Conservation (phyloP, 768 basidiomycete genomes). For the Clavulina sp. region DNA sequence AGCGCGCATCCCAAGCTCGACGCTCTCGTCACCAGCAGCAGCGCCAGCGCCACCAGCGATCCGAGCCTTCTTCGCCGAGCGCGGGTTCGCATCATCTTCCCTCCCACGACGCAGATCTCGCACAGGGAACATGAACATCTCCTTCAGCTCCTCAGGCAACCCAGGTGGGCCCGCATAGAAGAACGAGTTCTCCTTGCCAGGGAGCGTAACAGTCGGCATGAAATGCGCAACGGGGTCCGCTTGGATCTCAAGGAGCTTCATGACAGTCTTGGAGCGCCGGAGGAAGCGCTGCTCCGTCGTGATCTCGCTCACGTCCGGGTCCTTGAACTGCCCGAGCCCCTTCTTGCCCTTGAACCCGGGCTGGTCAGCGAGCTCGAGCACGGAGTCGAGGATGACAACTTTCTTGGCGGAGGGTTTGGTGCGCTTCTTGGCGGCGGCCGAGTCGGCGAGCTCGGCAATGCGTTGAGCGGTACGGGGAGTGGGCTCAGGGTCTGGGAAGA, state of each 20-base stretch:
- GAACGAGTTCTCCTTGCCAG: slow-evolving; percentile 51
- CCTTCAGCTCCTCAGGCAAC: slow-evolving; percentile 59
- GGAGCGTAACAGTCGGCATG: slow-evolving; percentile 60
- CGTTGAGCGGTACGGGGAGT: slow-evolving; percentile 32
- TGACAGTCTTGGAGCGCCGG: slow-evolving; percentile 65
- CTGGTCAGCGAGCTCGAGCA: slow-evolving; percentile 64
- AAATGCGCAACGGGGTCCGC: slow-evolving; percentile 74
- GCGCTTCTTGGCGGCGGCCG: slow-evolving; percentile 29
- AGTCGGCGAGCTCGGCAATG: slow-evolving; percentile 14
- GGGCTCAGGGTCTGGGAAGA: slow-evolving; percentile 12
- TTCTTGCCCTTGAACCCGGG: slow-evolving; percentile 40
- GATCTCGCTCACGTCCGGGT: slow-evolving; percentile 46
- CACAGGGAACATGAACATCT: slow-evolving; percentile 69
- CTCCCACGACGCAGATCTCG: slow-evolving; percentile 35
- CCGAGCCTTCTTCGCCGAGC: slow-evolving; percentile 23
- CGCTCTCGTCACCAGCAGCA: slow-evolving; percentile 34
- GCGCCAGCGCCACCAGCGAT: slow-evolving; percentile 28
- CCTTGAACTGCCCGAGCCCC: slow-evolving; percentile 36
- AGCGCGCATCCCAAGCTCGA: slow-evolving; percentile 57
- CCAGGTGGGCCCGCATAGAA: slow-evolving; percentile 75
- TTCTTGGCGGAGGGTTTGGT: too few relatives aligned
- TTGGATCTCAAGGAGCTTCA: slow-evolving; percentile 73
- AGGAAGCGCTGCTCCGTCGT: slow-evolving; percentile 69
- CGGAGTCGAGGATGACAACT: slow-evolving; percentile 81
- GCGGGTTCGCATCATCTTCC: slow-evolving; percentile 37